Conservation (phyloP, 2,329 filamentous ascomycete species). For the Capronia epimyces region DNA sequence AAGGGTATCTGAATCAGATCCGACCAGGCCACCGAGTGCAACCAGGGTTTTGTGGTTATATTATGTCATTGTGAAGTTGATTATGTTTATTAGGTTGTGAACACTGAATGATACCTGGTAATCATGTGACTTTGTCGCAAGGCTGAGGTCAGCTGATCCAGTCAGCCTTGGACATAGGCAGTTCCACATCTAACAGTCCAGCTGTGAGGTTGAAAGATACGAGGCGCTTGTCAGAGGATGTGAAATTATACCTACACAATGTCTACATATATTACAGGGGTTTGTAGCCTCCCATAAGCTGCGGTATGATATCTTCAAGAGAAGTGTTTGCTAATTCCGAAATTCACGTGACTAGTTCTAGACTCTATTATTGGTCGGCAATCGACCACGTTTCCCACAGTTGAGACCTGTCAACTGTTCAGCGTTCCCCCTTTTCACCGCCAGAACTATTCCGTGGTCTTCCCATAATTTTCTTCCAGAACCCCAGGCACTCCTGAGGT, state of each 20-base stretch:
- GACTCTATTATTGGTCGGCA: neutral
- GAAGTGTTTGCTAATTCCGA: no score
- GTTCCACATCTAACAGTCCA: no score
- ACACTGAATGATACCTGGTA: neutral
- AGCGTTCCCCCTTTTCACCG: constrained; percentile 15
- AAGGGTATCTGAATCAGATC: neutral
- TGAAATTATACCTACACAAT: no score
- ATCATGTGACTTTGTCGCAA: neutral
- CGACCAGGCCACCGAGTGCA: neutral
- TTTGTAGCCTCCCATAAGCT: no score
- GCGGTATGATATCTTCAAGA: no score
- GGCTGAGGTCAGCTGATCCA: neutral
- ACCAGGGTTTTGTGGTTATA: neutral
- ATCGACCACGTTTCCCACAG: constrained; percentile 8
- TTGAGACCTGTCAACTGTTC: constrained; percentile 3
- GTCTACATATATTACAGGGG: no score
- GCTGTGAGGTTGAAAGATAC: no score
- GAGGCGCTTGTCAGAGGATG: no score
- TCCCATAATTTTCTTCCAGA: constrained; percentile 4
- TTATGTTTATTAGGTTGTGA: neutral
- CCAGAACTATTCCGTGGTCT: constrained; percentile 5
- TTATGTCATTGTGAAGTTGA: neutral
- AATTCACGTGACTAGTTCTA: neutral
- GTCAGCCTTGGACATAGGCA: no score
- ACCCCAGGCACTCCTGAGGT: neutral